Evolutionary conservation across 1,284 basidiomycete species (phyloP), one percentile per base, ranked within the genome.

Genomic region (Veloboletus limbatus): DNA sequence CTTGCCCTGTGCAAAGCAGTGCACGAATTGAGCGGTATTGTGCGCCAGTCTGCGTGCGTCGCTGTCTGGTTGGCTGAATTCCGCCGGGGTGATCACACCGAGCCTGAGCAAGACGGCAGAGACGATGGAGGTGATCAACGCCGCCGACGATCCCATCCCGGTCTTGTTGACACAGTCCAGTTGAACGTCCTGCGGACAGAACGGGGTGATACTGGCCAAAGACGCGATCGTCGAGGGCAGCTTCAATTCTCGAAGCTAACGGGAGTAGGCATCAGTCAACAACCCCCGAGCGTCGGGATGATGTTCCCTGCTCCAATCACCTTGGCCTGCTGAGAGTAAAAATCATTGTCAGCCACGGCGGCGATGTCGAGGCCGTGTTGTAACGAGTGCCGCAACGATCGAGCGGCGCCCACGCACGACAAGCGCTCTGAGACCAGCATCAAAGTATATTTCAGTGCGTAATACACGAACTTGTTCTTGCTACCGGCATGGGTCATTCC

Each of bases 1-100:
- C 68, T 99, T 99, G 35, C 97, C 97, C 69, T 99, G 97, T 0
- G 97, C 97, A 22, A 94, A 76, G 59, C 95, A 98, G 67, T 99
- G 97, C 4, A 93, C 84, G 57, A 89, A 95, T 66, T 99, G 97
- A 1, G 96, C 85, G n/a, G 92, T 76, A 59, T 97, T 95, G 70
- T 99, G 97, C 0, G 92, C 84, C 14, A 92, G 73, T 18, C 71
- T 68, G 45, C 80, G 70, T 3, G 77, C 81, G 13, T 72, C 67
- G 55, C 69, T 70, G 40, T 69, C 56, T 13, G 69, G 67, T 17
- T 67, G 62, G 10, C 64, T 57, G 47, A 85, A 74, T 2, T 78
- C 69, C 42, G 72, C 65, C n/a, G 67, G 53, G 25, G 78, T 67
- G 52, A 92, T 81, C 38, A 85, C 76, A 31, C 71, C 70, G 48